phyloP scores from a whole-genome alignment of 495 filamentous ascomycete species.

The Penicillium goetzii region DNA sequence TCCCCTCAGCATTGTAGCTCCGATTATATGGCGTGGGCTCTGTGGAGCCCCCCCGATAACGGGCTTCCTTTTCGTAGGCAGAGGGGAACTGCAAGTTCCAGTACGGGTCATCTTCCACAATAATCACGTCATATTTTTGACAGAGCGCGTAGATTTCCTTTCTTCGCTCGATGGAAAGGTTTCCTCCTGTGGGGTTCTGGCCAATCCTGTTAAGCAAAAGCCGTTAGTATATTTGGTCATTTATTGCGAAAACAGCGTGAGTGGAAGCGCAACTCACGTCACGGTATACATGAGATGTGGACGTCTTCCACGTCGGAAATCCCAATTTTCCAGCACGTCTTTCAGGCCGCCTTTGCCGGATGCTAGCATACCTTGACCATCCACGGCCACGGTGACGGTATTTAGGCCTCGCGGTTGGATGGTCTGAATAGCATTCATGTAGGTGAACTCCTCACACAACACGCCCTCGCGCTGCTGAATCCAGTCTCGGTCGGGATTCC shows the following conservation, averaged over 20 bases:
- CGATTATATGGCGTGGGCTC: conserved; percentile 23
- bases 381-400: conserved; percentile 71
- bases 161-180: conserved; percentile 68
- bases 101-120: conserved; percentile 94
- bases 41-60: conserved; percentile 34
- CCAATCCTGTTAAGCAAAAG: conserved; percentile 62
- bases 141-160: conserved; percentile 81
- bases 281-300: conserved; percentile 91
- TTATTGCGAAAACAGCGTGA: background rate
- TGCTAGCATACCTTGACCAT: conserved; percentile 74
- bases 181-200: conserved; percentile 86
- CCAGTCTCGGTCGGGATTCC: conserved; percentile 69
- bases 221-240: background rate
- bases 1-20: conserved; percentile 52
- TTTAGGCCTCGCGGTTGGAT: conserved; percentile 70
- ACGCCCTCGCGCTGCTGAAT: conserved; percentile 69
- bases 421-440: conserved; percentile 72
- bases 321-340: conserved; percentile 83
- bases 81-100: conserved; percentile 93
- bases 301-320: conserved; percentile 67
- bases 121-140: conserved; percentile 84
- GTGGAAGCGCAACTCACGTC: conserved; percentile 59
- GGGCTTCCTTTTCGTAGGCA: conserved; percentile 46
- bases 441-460: conserved; percentile 76
- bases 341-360: conserved; percentile 70